Evolutionary conservation across 805 yeast species (phyloP).

Genomic region (Spathaspora girioi): DNA sequence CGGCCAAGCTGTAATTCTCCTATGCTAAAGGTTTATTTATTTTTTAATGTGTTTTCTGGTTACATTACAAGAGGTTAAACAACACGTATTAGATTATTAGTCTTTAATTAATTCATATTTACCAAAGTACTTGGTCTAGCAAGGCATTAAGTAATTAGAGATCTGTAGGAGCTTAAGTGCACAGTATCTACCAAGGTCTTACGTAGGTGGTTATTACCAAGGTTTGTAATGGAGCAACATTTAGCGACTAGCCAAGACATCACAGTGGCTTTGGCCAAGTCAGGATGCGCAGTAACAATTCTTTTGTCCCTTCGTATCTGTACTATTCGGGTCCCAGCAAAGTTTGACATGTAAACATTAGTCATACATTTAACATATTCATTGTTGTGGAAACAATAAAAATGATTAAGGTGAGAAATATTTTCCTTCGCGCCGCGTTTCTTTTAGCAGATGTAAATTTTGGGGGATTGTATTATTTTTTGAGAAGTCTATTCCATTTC

Average conservation of each 20-base stretch:
- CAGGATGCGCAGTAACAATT: neutral
- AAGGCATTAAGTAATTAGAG: too few species aligned
- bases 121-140: too few species aligned
- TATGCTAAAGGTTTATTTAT: neutral
- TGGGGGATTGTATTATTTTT: neutral
- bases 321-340: neutral
- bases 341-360: neutral
- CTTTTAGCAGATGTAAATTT: neutral
- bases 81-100: too few species aligned
- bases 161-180: too few species aligned
- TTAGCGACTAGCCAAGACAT: too few species aligned
- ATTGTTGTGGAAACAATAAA: neutral
- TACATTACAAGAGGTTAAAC: too few species aligned
- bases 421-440: neutral
- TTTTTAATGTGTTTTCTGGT: too few species aligned
- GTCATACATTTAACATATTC: neutral
- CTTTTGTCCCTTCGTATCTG: neutral
- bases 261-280: neutral
- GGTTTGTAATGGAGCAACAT: too few species aligned
- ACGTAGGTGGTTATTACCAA: too few species aligned
- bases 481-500: neutral
- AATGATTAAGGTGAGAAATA: neutral
- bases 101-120: too few species aligned
- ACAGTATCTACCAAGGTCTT: too few species aligned
- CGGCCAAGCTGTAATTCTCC: neutral